Conservation (phyloP, 225 moss, liverwort and hornwort species). For the Bryum argenteum region DNA sequence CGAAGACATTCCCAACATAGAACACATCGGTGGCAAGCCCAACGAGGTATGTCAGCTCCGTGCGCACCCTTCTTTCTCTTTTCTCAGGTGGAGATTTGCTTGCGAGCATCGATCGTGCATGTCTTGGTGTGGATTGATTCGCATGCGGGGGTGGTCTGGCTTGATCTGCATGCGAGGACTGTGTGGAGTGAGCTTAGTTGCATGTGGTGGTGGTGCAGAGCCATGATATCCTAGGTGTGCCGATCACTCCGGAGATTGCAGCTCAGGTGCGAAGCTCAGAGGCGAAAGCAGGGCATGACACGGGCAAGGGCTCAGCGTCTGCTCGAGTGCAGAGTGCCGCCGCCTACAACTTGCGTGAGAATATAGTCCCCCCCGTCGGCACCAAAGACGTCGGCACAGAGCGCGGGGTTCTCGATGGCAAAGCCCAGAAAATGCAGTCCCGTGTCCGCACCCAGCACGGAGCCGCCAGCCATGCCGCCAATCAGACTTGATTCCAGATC, state of each 20-base stretch:
- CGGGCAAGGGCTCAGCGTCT: constrained; percentile 38
- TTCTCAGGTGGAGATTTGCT: too few species aligned
- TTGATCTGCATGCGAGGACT: too few species aligned
- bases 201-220: too few species aligned
- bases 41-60: constrained; percentile 20
- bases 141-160: too few species aligned
- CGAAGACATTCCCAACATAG: constrained; percentile 26
- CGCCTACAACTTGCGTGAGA: constrained; percentile 36
- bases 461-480: background rate
- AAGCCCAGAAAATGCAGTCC: background rate
- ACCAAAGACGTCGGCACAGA: constrained; percentile 16
- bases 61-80: too few species aligned
- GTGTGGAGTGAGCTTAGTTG: too few species aligned
- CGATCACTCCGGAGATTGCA: constrained; percentile 19
- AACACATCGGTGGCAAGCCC: constrained; percentile 25
- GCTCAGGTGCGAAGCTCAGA: constrained; percentile 31
- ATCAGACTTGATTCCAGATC: background rate
- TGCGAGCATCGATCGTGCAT: too few species aligned
- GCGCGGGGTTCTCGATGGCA: background rate
- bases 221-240: too few species aligned
- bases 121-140: too few species aligned
- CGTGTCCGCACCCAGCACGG: background rate
- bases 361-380: constrained; percentile 32
- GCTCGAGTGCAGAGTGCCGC: constrained; percentile 44
- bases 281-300: constrained; percentile 30